Evolutionary conservation across 73 alveolate species (phyloP).

Genomic region (Paramecium caudatum): DNA sequence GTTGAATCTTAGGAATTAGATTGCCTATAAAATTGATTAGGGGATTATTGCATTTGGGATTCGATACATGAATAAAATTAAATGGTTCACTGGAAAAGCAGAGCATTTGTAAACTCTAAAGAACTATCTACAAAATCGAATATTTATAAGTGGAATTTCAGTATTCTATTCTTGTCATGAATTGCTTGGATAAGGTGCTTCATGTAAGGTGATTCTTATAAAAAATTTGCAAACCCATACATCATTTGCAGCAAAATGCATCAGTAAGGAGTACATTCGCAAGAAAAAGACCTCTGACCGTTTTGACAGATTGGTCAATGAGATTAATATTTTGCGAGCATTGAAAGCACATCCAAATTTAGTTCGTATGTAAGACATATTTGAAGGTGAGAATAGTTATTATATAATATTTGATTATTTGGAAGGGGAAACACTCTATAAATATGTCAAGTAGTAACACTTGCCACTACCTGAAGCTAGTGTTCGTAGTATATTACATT

Average conservation of each 20-base stretch:
- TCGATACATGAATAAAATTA: neutral
- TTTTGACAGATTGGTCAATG: conserved; percentile 56
- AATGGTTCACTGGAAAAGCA: conserved; percentile 19
- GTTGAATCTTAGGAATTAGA: neutral
- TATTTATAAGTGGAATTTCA: conserved; percentile 14
- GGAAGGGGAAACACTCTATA: conserved; percentile 34
- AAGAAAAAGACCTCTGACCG: conserved; percentile 61
- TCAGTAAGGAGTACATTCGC: conserved; percentile 32
- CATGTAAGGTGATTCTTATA: conserved; percentile 38
- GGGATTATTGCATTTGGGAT: neutral
- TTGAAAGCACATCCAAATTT: conserved; percentile 15
- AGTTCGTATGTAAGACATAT: neutral
- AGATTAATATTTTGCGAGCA: conserved; percentile 4
- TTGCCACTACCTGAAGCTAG: neutral
- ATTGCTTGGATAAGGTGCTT: conserved; percentile 37
- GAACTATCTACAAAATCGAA: neutral
- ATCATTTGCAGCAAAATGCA: conserved; percentile 52
- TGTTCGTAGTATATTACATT: neutral
- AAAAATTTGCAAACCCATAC: neutral
- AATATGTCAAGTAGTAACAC: neutral
- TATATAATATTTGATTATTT: conserved; percentile 35
- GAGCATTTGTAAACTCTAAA: neutral
- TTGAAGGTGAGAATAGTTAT: conserved; percentile 38
- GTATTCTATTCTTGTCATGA: conserved; percentile 43
- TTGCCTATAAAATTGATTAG: neutral